Evolutionary conservation across 108 stramenopile species (phyloP), one percentile per base, ranked within the genome.

Genomic region (Cyclotella atomus): DNA sequence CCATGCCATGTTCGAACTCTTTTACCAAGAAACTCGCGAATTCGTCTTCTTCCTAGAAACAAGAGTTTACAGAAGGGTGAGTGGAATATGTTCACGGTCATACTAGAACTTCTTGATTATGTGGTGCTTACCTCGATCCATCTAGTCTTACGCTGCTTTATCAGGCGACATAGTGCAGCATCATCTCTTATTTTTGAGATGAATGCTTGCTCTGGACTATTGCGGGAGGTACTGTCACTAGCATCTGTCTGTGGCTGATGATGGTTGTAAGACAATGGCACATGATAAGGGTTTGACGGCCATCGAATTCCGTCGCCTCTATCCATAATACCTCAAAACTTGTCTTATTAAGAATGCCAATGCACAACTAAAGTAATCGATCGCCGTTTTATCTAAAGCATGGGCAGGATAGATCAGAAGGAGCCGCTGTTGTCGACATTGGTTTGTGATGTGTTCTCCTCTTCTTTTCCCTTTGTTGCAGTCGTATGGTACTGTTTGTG

Each of bases 1-100:
- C 70, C 3, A 71, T 19, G 25, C 76, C 76, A 5, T 27, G 27
- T 23, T 70, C 69, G 35, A 77, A 77, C 60, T 77, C 76, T 46
- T 65, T 35, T 17, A 64, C 55, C 38, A 77, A 65, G 30, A 77
- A 77, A 23, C 63, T 34, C 6, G 76, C 76, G 54, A 44, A 77
- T 0, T 77, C 56, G 62, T 65, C 69, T 56, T 77, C 76, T 19
- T 70, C 64, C 76, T 76, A n/a, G 9, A 38, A n/a, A 72, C 2
- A 4, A 36, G 9, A 17, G 23, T 25, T 28, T 50, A 1, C 32
- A 41, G 25, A 35, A 33, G 7, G 59, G 23, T 16, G 46, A 6
- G 20, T 21, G 19, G 17, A 49, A 2, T 29, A 35, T 23, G 49
- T n/a, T n/a, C 49, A 4, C 20, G 36, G 28, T 20, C 9, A 28